A percentile compares a stretch with the other conserved stretches of the same genome.
Evolutionary conservation across 2,329 filamentous ascomycete genomes (phyloP).

Genomic region (Fusarium austroafricanum): DNA sequence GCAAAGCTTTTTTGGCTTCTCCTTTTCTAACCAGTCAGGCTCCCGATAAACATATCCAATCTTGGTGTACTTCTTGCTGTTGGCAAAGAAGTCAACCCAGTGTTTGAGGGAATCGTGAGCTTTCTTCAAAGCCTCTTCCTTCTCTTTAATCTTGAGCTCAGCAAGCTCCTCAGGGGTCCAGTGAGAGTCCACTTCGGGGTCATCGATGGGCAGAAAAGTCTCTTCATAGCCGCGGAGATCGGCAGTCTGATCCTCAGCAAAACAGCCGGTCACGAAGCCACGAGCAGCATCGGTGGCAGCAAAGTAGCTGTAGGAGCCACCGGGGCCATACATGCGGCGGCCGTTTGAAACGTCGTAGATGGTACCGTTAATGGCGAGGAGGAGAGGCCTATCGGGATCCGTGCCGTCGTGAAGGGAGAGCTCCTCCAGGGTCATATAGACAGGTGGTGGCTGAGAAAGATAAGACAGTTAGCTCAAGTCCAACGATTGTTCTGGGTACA

Average conservation of each 20-base stretch:
- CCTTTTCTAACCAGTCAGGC: conserved; percentile 70
- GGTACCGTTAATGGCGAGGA: conserved; percentile 88
- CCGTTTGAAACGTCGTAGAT: conserved; percentile 85
- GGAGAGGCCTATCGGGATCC: conserved; percentile 80
- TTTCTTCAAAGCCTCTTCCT: conserved; percentile 70
- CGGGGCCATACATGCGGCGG: conserved; percentile 79
- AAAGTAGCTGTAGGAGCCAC: conserved; percentile 88
- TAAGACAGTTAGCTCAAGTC: conserved; percentile 7
- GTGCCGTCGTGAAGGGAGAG: conserved; percentile 82
- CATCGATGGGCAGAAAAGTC: conserved; percentile 79
- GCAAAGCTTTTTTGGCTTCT: conserved; percentile 74
- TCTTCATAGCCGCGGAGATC: conserved; percentile 89
- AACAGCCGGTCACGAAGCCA: conserved; percentile 93
- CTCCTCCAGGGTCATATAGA: conserved; percentile 79
- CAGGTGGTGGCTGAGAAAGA: conserved; percentile 62
- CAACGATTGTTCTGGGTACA: neutral
- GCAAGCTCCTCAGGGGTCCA: conserved; percentile 67
- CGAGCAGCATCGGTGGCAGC: conserved; percentile 87
- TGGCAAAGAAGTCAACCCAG: conserved; percentile 87
- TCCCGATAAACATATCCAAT: conserved; percentile 79
- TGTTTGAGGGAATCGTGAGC: conserved; percentile 77
- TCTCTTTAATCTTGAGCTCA: conserved; percentile 70
- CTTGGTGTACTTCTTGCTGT: conserved; percentile 82
- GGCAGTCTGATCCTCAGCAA: conserved; percentile 82
- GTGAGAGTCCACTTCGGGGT: conserved; percentile 69